phyloP scores from a whole-genome alignment of 129 eudicot genomes.

The Sambucus nigra region DNA sequence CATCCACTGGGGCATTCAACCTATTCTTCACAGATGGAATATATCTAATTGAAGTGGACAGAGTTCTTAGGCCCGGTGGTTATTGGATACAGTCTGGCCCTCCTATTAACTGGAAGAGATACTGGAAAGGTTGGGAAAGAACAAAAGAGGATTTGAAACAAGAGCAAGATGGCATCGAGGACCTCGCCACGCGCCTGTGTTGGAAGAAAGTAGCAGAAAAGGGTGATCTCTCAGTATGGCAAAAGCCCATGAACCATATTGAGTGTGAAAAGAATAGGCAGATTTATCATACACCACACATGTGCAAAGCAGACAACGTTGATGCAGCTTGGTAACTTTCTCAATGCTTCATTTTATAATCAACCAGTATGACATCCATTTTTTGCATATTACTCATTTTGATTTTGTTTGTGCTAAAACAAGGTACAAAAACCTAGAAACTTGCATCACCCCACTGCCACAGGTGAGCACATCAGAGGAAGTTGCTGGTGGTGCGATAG shows the following conservation, averaged over 20 bases:
- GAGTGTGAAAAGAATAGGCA: not conserved
- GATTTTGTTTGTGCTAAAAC: too few species aligned
- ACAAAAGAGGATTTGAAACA: conserved; percentile 9
- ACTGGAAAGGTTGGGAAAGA: conserved; percentile 20
- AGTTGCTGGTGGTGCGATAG: too few species aligned
- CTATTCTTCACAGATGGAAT: conserved; percentile 22
- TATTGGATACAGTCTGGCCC: conserved; percentile 29
- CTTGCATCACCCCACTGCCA: not conserved
- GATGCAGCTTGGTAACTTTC: conserved; percentile 8
- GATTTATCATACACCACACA: not conserved
- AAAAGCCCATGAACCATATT: conserved; percentile 11
- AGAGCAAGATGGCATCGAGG: conserved; percentile 2
- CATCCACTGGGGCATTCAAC: too few species aligned
- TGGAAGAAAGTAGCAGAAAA: conserved; percentile 5
- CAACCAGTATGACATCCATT: not conserved
- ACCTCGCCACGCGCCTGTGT: conserved; percentile 3
- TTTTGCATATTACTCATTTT: too few species aligned
- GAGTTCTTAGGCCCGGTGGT: conserved; percentile 28
- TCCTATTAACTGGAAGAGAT: conserved; percentile 15
- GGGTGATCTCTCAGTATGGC: conserved; percentile 9
- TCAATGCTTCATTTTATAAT: not conserved
- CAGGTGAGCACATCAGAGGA: not conserved
- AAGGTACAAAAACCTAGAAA: not conserved
- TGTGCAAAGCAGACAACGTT: not conserved
- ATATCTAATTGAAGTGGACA: conserved; percentile 18